Evolutionary conservation across 306 rosid genomes (phyloP), one percentile per base, ranked within the genome.

Genomic region (Dryas drummondii): DNA sequence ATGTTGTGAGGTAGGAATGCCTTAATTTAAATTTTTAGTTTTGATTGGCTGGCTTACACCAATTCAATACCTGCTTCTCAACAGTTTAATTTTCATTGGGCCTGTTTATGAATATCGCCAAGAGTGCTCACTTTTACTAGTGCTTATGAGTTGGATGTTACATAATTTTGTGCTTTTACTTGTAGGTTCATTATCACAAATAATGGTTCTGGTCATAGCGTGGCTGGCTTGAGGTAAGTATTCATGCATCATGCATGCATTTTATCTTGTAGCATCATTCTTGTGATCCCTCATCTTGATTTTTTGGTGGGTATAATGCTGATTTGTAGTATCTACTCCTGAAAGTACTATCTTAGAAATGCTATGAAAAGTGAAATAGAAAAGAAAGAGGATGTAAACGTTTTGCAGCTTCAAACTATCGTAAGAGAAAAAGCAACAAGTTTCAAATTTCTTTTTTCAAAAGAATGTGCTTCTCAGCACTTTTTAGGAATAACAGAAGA

Each of bases 151-250:
- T 76, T 76, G 5, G 58, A 59, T 68, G 57, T 76, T 22, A 66
- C 49, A 5, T 58, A 56, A 44, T 74, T 19, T 79, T 73, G 42
- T 75, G n/a, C 14, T 67, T 64, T 22, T 62, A 74, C 64, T 72
- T 65, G 78, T 80, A 94, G 98, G 85, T 94, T 94, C 85, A 94
- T 94, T 59, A 91, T 91, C 59, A 94, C 97, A 60, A 91, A 91
- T 81, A 85, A 88, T 71, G 97, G 98, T 51, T 88, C 97, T 5
- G 98, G 98, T 53, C 98, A 91, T 80, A 86, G 73, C 6, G 81
- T 87, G 51, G 76, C 88, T 70, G 96, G 97, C 71, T 70, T 91
- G 86, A 90, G 98, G 97, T 91, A 81, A 83, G 76, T 42, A 73
- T 46, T 61, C 75, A 64, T 70, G 59, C 61, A 51, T 47, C 49